Evolutionary conservation across 192 early-diverging fungal genomes (phyloP), one percentile per base, ranked within the genome.

Genomic region (Coemansia sp.): DNA sequence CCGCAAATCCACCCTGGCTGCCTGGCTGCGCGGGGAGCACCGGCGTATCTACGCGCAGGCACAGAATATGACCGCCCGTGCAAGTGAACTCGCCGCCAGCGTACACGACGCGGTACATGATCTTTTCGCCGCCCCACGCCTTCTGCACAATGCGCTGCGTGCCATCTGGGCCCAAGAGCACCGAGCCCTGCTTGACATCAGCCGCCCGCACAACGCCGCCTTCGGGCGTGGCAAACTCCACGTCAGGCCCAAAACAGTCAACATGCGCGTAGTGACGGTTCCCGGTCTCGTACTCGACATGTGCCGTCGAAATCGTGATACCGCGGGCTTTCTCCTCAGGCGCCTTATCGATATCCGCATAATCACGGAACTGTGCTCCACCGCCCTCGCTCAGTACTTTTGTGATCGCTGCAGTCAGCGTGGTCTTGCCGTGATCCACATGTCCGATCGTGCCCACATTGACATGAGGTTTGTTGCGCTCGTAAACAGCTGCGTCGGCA

Each of bases 381-480:
- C 93, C 93, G 38, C 72, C 66, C 60, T 83, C 75, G 55, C 91
- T 88, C 54, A 97, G 87, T 32, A 95, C 94, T 84, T 96, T 97
- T 60, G 97, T 97, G 73, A 98, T 98, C 65, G 97, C 97, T 39
- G 97, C 97, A 17, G 97, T 96, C 70, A 97, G 89, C 38, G 97
- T 96, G 23, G 97, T 96, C 87, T 97, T 99, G 60, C 94, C 95
- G 87, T 97, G 95, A 77, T 99, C 95, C 65, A 99, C 95, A 83
- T 99, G 97, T 51, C 97, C 97, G 70, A 98, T 97, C 38, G 95
- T 97, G 64, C 95, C 95, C 68, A 99, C 93, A 84, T 99, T 99
- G 75, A 99, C 88, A 82, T 99, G 97, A 8, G 94, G 97, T 88
- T 99, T 99, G 21, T 69, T 67, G 58, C 95, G 89, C 35, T 85